These are phyloP conservation scores for Leccinum fibrillosum DNA, from an alignment of 768 basidiomycete genomes.

Conservation along the genomic window DNA sequence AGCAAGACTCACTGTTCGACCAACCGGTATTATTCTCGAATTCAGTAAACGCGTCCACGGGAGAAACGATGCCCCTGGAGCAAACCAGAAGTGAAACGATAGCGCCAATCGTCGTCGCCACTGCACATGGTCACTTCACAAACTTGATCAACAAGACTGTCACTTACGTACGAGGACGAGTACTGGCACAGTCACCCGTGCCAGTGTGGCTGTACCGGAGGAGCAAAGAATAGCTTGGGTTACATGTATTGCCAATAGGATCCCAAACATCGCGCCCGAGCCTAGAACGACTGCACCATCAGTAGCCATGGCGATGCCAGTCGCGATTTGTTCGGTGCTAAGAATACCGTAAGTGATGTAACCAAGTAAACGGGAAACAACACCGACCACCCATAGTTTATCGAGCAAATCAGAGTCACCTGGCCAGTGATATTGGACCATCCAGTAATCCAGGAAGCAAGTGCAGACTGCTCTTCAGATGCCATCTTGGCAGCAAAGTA, in stretches of 20 bases:
- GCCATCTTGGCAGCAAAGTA: constrained; percentile 27
- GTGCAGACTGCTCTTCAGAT: constrained; percentile 18
- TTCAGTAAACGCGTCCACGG: constrained; percentile 20
- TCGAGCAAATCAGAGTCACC: constrained; percentile 22
- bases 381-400: constrained; percentile 18
- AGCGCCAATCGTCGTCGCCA: constrained; percentile 14
- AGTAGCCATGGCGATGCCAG: constrained; percentile 18
- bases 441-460: constrained; percentile 25
- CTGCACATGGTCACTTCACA: constrained; percentile 1
- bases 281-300: constrained; percentile 13
- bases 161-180: constrained; percentile 12
- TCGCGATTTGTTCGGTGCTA: constrained; percentile 18
- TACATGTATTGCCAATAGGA: constrained; percentile 17
- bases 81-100: constrained; percentile 8
- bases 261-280: constrained; percentile 19
- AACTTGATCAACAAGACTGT: not conserved
- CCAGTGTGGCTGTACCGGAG: constrained; percentile 16
- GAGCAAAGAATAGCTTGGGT: constrained; percentile 18
- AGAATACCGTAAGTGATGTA: not conserved
- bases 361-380: not conserved
- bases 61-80: constrained; percentile 13
- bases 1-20: constrained; percentile 11
- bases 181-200: constrained; percentile 15
- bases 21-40: constrained; percentile 29
- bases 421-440: constrained; percentile 26